phyloP scores from a whole-genome alignment of 192 early-diverging fungal genomes.

The Coemansia sp. region DNA sequence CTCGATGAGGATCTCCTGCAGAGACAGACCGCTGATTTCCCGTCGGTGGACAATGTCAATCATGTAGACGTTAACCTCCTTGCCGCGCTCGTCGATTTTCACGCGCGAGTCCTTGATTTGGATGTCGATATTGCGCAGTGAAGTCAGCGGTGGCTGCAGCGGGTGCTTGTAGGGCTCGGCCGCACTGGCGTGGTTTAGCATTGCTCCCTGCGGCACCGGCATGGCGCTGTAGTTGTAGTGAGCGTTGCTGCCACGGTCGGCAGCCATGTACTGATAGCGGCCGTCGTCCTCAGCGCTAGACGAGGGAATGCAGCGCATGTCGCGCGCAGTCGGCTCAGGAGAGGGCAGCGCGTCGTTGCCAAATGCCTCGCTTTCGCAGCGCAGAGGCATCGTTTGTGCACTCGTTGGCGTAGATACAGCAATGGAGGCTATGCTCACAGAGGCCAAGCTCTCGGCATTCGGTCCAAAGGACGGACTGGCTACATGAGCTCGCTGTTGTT shows the following conservation, averaged over 20 bases:
- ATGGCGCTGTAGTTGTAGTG: background rate
- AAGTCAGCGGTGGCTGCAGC: conserved; percentile 37
- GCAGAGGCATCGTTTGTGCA: background rate
- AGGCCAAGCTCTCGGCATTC: background rate
- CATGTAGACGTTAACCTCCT: conserved; percentile 67
- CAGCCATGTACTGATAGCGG: background rate
- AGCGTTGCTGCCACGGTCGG: background rate
- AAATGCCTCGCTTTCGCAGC: background rate
- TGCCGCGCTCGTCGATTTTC: conserved; percentile 77
- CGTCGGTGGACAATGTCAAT: conserved; percentile 45
- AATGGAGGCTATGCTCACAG: background rate
- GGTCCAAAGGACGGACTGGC: conserved; percentile 17
- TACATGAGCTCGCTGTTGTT: conserved; percentile 1
- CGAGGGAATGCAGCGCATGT: background rate
- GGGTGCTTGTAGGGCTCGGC: conserved; percentile 6
- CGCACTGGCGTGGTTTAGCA: background rate
- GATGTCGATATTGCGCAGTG: conserved; percentile 54
- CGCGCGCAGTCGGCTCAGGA: background rate
- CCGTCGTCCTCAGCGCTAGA: background rate
- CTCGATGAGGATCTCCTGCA: conserved; percentile 52
- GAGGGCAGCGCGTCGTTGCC: background rate
- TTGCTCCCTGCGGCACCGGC: background rate
- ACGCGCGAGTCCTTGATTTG: conserved; percentile 62
- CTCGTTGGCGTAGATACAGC: background rate
- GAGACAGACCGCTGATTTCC: conserved; percentile 49